Conservation (phyloP, 176 grass and related monocot genomes). For the Elaeis guineensis region DNA sequence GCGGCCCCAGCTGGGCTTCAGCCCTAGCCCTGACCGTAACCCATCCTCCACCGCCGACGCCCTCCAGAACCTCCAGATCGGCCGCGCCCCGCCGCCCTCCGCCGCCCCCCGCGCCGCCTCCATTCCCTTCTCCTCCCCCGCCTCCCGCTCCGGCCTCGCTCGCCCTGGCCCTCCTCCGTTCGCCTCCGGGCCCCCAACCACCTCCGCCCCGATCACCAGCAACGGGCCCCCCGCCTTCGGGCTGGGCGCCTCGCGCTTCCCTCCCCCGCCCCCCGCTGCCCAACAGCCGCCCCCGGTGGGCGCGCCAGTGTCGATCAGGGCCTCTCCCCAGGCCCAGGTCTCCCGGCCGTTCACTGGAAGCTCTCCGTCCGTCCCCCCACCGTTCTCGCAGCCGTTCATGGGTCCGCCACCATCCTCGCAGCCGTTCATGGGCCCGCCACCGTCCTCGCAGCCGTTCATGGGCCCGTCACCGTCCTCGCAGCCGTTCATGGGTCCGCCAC, state of each 20-base stretch:
- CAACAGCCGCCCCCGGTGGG: background rate
- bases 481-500: background rate
- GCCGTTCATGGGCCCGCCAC: background rate
- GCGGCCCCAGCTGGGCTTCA: constrained; percentile 23
- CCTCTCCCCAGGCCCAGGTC: constrained; percentile 6
- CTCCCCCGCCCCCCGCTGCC: background rate
- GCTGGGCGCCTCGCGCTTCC: background rate
- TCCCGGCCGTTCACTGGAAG: constrained; percentile 8
- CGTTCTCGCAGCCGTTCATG: background rate
- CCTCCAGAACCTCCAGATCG: constrained; percentile 57
- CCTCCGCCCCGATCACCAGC: background rate
- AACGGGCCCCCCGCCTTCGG: constrained; percentile 5
- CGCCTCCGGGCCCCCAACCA: background rate
- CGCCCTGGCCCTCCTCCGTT: background rate
- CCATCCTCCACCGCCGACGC: constrained; percentile 17
- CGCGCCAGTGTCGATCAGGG: background rate
- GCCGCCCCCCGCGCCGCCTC: background rate
- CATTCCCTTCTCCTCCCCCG: background rate
- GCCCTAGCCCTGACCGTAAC: constrained; percentile 20
- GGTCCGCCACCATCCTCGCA: background rate
- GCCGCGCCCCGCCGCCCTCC: constrained; percentile 21
- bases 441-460: background rate
- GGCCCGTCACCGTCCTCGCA: background rate
- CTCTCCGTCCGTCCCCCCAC: background rate
- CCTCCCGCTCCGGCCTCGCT: constrained; percentile 6